These are phyloP conservation scores for Fusarium lyarnte DNA, from an alignment of 2,329 filamentous ascomycete species.

Conservation along the genomic window DNA sequence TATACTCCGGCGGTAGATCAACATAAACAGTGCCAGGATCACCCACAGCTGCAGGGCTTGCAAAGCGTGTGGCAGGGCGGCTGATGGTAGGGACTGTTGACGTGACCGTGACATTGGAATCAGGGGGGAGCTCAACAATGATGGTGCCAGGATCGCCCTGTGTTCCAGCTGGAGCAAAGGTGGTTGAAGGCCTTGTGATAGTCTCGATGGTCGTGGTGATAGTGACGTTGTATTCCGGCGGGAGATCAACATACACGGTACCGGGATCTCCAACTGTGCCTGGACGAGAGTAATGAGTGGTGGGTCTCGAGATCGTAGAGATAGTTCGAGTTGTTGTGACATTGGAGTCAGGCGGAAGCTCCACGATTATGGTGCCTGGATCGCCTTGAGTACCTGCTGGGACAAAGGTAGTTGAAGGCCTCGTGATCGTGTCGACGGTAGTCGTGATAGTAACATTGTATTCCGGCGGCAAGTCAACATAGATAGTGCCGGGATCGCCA, in stretches of 20 bases:
- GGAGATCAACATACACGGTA: conserved; percentile 9
- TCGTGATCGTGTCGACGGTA: conserved; percentile 4
- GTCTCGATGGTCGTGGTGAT: conserved; percentile 1
- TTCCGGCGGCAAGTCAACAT: conserved; percentile 11
- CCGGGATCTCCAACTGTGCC: conserved; percentile 7
- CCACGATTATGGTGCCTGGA: conserved; percentile 9
- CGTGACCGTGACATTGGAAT: conserved; percentile 5
- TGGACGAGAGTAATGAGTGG: background rate
- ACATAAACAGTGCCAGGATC: conserved; percentile 12
- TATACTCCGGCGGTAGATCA: conserved; percentile 2
- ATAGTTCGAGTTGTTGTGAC: conserved; percentile 1
- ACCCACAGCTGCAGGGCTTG: background rate
- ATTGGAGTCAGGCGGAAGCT: conserved; percentile 8
- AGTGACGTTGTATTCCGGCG: conserved; percentile 13
- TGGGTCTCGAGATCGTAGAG: conserved; percentile 10
- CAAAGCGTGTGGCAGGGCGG: conserved; percentile 2
- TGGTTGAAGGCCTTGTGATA: conserved; percentile 8
- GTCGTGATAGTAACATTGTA: conserved; percentile 16
- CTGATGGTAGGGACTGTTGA: background rate
- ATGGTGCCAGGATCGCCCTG: conserved; percentile 20
- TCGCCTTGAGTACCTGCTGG: conserved; percentile 9
- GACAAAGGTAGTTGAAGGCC: conserved; percentile 10
- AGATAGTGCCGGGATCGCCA: conserved; percentile 11
- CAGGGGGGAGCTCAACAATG: conserved; percentile 10
- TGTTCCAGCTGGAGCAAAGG: background rate